Percentiles rank a stretch among this genome's conserved stretches.
Evolutionary conservation across 169 alveolate species (phyloP).

Genomic region (Plasmodium gallinaceum): DNA sequence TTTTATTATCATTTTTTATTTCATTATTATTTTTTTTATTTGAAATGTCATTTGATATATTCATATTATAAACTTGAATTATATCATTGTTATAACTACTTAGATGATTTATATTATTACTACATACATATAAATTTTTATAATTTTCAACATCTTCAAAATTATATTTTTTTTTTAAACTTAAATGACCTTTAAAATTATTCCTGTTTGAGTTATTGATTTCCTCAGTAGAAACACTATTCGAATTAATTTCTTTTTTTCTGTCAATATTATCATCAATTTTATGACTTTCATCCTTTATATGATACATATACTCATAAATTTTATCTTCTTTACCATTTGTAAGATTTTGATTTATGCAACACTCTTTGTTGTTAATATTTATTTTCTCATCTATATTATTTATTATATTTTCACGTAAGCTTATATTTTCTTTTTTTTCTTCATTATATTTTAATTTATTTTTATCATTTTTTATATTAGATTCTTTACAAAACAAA

Average conservation of each 20-base stretch:
- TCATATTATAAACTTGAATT: neutral
- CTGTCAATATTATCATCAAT: neutral
- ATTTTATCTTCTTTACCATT: no score
- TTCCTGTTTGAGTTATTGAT: neutral
- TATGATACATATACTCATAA: no score
- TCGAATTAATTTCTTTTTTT: neutral
- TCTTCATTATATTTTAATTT: neutral
- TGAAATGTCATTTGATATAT: no score
- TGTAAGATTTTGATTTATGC: no score
- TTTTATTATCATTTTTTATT: no score
- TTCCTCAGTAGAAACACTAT: neutral
- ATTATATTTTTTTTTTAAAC: neutral
- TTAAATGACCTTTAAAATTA: neutral
- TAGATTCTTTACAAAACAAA: neutral
- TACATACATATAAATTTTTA: neutral
- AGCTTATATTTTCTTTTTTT: neutral
- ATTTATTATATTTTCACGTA: neutral
- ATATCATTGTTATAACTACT: neutral
- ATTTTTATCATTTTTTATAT: neutral
- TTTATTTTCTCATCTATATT: no score
- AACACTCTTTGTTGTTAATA: no score
- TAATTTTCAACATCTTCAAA: neutral
- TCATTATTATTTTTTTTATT: no score
- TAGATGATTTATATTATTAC: neutral
- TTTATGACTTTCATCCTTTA: neutral